Percentiles rank a stretch among this genome's conserved stretches.
Conservation (phyloP, 495 filamentous ascomycete species). For the Xylaria sp. region DNA sequence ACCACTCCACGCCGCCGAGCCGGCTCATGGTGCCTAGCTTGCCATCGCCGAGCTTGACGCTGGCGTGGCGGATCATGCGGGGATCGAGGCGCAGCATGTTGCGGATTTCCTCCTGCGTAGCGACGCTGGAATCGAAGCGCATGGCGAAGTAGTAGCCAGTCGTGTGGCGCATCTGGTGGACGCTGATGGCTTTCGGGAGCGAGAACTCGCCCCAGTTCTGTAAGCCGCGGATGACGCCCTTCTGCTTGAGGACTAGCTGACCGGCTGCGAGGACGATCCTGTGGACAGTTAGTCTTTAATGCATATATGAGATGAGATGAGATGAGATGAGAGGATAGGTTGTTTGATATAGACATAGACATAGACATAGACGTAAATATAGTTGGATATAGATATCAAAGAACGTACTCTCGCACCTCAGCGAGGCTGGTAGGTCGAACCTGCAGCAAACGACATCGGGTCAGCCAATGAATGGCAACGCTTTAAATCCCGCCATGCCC, state of each 20-base stretch:
- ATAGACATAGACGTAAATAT: no score
- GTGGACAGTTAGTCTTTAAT: conserved; percentile 7
- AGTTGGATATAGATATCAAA: no score
- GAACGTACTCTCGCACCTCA: conserved; percentile 95
- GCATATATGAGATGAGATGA: background rate
- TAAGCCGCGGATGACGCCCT: conserved; percentile 90
- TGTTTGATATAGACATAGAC: no score
- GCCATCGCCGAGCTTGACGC: conserved; percentile 82
- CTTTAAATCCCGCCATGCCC: background rate
- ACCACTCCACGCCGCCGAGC: conserved; percentile 67
- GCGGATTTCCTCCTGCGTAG: conserved; percentile 74
- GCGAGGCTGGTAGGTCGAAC: conserved; percentile 85
- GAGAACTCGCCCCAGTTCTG: conserved; percentile 93
- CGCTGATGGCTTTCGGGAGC: conserved; percentile 75
- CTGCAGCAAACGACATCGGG: conserved; percentile 50
- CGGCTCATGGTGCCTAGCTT: conserved; percentile 73
- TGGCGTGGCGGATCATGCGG: conserved; percentile 82
- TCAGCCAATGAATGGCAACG: background rate
- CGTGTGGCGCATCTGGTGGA: conserved; percentile 80
- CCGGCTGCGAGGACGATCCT: conserved; percentile 91
- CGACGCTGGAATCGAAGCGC: conserved; percentile 82
- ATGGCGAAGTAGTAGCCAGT: conserved; percentile 96
- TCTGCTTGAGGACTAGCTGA: conserved; percentile 77
- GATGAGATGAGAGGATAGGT: no score
- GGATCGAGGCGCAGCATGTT: conserved; percentile 86